Evolutionary conservation across 768 basidiomycete genomes (phyloP).

Genomic region (Leccinellum rugosiceps): DNA sequence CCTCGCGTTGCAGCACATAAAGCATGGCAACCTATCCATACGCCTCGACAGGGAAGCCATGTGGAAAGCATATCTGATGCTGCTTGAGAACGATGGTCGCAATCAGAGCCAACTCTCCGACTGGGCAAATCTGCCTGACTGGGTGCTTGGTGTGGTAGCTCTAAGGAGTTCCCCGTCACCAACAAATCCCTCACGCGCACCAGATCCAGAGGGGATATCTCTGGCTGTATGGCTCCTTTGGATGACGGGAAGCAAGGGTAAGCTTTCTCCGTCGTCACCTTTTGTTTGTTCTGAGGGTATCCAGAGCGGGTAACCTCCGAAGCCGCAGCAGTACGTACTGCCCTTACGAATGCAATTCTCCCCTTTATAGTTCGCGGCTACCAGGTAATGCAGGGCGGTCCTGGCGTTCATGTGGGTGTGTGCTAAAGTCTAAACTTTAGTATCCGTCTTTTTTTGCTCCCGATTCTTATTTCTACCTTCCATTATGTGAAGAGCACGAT

Average conservation of each 20-base stretch:
- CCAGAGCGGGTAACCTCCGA: conserved; percentile 36
- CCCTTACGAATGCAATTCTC: conserved; percentile 33
- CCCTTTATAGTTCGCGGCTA: conserved; percentile 42
- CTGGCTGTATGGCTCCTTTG: conserved; percentile 46
- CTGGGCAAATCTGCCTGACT: conserved; percentile 39
- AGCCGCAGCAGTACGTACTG: conserved; percentile 22
- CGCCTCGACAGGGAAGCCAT: conserved; percentile 38
- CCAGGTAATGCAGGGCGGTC: conserved; percentile 29
- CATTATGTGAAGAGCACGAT: conserved; percentile 32
- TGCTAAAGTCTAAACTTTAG: conserved; percentile 26
- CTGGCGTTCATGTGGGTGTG: not conserved
- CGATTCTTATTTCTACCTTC: conserved; percentile 42
- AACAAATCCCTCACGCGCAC: conserved; percentile 16
- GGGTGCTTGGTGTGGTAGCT: conserved; percentile 18
- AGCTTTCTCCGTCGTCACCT: conserved; percentile 10
- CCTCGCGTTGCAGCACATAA: conserved; percentile 40
- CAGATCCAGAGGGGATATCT: conserved; percentile 36
- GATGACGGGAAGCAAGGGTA: conserved; percentile 42
- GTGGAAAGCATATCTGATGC: conserved; percentile 54
- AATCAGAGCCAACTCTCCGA: conserved; percentile 42
- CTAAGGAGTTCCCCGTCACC: conserved; percentile 9
- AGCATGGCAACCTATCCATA: conserved; percentile 17
- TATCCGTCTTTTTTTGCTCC: conserved; percentile 42
- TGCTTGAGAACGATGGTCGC: conserved; percentile 49
- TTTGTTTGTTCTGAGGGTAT: conserved; percentile 12